phyloP scores from a whole-genome alignment of 2,329 filamentous ascomycete genomes.

The Aureobasidium musti region DNA sequence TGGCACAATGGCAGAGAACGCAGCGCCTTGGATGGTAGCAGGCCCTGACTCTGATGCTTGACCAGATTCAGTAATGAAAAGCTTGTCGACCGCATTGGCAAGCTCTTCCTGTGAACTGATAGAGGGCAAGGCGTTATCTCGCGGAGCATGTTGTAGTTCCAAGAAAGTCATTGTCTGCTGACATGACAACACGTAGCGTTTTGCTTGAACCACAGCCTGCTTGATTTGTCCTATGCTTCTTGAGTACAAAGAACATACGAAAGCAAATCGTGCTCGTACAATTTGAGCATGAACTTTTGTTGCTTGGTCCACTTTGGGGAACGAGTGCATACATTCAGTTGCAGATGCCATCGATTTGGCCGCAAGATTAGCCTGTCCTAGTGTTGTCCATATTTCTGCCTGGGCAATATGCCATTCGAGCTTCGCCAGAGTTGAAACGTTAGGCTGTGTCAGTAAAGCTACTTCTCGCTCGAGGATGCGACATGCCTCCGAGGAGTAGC shows the following conservation, averaged over 20 bases:
- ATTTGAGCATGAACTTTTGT: not conserved
- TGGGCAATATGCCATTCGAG: slow-evolving; percentile 53
- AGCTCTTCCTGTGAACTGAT: not conserved
- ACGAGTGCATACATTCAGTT: not conserved
- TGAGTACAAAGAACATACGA: slow-evolving; percentile 8
- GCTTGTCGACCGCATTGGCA: not conserved
- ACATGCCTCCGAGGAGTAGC: slow-evolving; percentile 61
- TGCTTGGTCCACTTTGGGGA: not conserved
- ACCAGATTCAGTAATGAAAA: not conserved
- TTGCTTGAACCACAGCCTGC: slow-evolving; percentile 15
- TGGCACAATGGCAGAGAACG: slow-evolving; percentile 48
- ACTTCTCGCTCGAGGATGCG: slow-evolving; percentile 61
- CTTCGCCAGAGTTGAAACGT: slow-evolving; percentile 49
- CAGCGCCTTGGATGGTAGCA: not conserved
- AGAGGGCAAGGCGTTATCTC: too few relatives aligned
- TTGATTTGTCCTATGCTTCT: slow-evolving; percentile 11
- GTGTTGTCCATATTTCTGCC: not conserved
- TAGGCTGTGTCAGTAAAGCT: slow-evolving; percentile 47
- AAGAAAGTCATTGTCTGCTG: slow-evolving; percentile 18
- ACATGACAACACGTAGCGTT: slow-evolving; percentile 19
- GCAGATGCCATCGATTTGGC: slow-evolving; percentile 2
- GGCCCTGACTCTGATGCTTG: not conserved
- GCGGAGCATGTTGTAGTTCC: slow-evolving; percentile 36
- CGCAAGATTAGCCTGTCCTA: not conserved
- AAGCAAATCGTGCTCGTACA: slow-evolving; percentile 8